phyloP scores from a whole-genome alignment of 306 rosid genomes.

The barrel medic (Medicago truncatula) region MtrunA17r5.0-ANR NC_053046.1:11763001-11763500 shows the following conservation, averaged over 20 bases:
- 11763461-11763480: constrained; percentile 6
- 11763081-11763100: background rate
- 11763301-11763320: constrained; percentile 94
- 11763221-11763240: constrained; percentile 87
- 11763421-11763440: constrained; percentile 86
- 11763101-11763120: background rate
- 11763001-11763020: background rate
- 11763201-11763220: constrained; percentile 21
- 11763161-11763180: background rate
- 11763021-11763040: constrained; percentile 4
- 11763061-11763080: background rate
- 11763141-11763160: background rate
- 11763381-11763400: constrained; percentile 84
- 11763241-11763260: constrained; percentile 85
- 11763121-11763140: background rate
- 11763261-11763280: constrained; percentile 77
- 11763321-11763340: constrained; percentile 86
- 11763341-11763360: constrained; percentile 98
- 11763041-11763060: constrained; percentile 14
- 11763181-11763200: constrained; percentile 22
- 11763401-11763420: constrained; percentile 87
- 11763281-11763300: constrained; percentile 84
- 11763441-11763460: constrained; percentile 79
- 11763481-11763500: background rate
- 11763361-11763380: constrained; percentile 96